Base-by-base conservation (phyloP, 768 basidiomycete genomes). In the Amanita subjunquillea region DNA sequence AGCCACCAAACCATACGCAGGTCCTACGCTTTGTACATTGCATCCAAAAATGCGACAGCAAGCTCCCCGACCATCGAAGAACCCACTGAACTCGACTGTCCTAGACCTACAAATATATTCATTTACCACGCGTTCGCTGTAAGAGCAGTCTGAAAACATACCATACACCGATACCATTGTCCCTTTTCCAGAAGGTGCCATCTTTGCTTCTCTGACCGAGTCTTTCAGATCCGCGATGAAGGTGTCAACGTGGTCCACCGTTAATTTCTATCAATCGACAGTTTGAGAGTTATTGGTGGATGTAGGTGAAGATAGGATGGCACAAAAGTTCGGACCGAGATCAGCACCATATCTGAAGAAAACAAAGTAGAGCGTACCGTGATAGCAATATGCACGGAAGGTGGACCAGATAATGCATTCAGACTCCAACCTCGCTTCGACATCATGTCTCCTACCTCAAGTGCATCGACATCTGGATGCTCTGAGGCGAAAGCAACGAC, bases 91-190 rank as follows among this genome's bases (percentile, higher is more conserved):
- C 83, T 90, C 6, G 89, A 91, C 50, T 82, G 80, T 39, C 90
- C 89, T 25, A 93, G 71, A 60, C 91, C 89, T 91, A 55, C 48
- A 34, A 38, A 17, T 52, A 37, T n/a, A 51, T 50, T 40, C 45
- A 46, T 36, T 23, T 6, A 17, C 22, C 13, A 6, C 10, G n/a
- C 29, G 34, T 44, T 12, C 8, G 30, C 7, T 12, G 29, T 37
- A 48, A 27, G 51, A 39, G 12, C 34, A 50, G 59, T 39, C 54
- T 59, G 51, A 42, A 32, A 38, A 71, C 80, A 51, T 54, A 93
- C 93, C 93, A 62, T 96, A 98, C 10, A 98, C 63, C 12, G 85
- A 77, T 3, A 96, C 91, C 92, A 97, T 94, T 29, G 80, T 80
- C 6, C 95, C 95, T 60, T 84, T 79, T 5, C 85, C 85, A 29